phyloP scores from a whole-genome alignment of 2,329 filamentous ascomycete species.

The Hypoxylon sp. region DNA sequence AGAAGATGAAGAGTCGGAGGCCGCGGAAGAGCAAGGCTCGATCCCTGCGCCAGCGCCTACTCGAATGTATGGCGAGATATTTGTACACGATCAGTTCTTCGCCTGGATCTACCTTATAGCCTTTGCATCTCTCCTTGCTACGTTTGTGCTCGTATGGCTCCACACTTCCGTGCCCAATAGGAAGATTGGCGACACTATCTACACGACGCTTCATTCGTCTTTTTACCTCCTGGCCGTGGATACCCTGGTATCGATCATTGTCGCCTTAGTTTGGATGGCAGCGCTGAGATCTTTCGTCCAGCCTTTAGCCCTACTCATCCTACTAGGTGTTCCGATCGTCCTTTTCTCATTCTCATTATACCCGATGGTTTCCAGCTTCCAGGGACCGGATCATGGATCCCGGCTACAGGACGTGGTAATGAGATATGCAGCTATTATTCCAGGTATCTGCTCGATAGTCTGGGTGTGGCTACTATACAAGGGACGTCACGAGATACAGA shows the following conservation, averaged over 20 bases:
- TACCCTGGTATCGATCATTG: conserved; percentile 88
- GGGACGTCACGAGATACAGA: conserved; percentile 83
- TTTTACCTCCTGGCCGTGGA: conserved; percentile 92
- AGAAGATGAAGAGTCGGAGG: conserved; percentile 56
- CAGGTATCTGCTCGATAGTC: conserved; percentile 78
- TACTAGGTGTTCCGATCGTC: conserved; percentile 88
- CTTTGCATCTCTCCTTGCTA: conserved; percentile 86
- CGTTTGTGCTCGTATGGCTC: conserved; percentile 89
- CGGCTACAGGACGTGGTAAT: conserved; percentile 90
- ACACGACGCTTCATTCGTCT: conserved; percentile 87
- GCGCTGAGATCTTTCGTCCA: conserved; percentile 89
- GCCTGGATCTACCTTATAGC: conserved; percentile 90
- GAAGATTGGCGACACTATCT: conserved; percentile 93
- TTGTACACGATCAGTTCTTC: conserved; percentile 91
- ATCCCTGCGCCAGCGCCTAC: conserved; percentile 66
- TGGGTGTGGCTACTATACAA: conserved; percentile 90
- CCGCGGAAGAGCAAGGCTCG: conserved; percentile 55
- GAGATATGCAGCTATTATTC: conserved; percentile 87
- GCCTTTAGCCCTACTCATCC: conserved; percentile 83
- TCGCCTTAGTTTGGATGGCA: conserved; percentile 92
- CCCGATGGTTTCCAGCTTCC: conserved; percentile 90
- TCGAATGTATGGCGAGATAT: conserved; percentile 75
- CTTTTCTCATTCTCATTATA: conserved; percentile 93
- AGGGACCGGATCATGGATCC: conserved; percentile 79
- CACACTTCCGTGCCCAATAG: conserved; percentile 81